Base-by-base conservation (phyloP, 306 rosid species). In the Vigna radiata region DNA sequence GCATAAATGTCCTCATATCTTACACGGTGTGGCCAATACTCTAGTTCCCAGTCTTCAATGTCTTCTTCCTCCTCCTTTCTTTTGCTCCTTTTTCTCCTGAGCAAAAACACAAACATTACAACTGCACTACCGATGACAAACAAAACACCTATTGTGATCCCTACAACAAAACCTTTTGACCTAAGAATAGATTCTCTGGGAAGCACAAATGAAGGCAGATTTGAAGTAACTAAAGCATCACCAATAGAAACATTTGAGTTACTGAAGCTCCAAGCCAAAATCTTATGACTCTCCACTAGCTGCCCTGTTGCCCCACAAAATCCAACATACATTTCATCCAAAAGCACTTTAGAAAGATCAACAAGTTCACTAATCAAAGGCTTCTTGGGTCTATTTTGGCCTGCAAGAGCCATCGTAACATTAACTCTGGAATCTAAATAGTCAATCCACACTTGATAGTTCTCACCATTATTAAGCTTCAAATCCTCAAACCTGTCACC, bases 21-120 rank as follows among this genome's bases (percentile, higher is more conserved):
- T 56, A 91, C 68, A 25, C 86, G 79, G 76, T 87, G 88, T 1
- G 96, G 96, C 91, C 89, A 88, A 65, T 84, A 88, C 80, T 88
- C 89, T 54, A 63, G 39, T 81, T 88, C 91, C 93, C 90, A 87
- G 16, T 82, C 89, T 78, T 85, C 93, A 74, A 72, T 53, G 2
- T 75, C 84, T 72, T 29, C 73, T 41, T 82, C 77, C 59, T 4
- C 46, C 48, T 74, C 70, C 56, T 76, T 39, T 49, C 75, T 53
- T 64, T 82, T 70, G 23, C 50, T 46, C 27, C 79, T 82, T 76
- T 79, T 86, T 46, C 78, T 75, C 72, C 77, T 69, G 49, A 36
- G 12, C 12, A 53, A 72, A 62, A 59, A 5, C 37, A 71, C 36
- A 80, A 12, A 82, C 10, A 75, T 18, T 37, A 77, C 33, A 72